Conservation (phyloP, 1,284 basidiomycete genomes). For the Heterobasidion annosum region DNA sequence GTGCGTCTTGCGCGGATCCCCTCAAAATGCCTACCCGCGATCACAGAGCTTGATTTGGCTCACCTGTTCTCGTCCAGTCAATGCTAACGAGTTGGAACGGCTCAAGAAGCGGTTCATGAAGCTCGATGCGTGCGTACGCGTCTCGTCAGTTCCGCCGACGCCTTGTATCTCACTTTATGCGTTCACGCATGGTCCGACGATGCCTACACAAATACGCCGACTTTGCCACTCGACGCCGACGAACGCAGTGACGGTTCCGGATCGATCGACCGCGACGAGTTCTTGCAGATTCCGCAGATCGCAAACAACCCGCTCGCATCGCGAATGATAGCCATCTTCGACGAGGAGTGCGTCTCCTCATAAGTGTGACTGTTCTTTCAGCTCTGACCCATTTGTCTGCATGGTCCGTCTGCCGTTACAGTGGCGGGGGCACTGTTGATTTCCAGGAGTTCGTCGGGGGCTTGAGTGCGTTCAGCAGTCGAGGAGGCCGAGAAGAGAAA, state of each 20-base stretch:
- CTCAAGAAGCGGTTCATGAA: constrained; percentile 99
- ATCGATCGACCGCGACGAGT: constrained; percentile 97
- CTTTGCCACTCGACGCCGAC: background rate
- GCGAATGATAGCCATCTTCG: constrained; percentile 98
- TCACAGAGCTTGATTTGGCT: too few species aligned
- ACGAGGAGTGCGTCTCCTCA: constrained; percentile 77
- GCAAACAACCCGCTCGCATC: constrained; percentile 96
- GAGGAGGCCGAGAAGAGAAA: constrained; percentile 95
- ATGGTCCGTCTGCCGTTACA: constrained; percentile 20
- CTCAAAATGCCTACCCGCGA: background rate
- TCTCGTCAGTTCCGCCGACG: background rate
- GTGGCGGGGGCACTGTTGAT: constrained; percentile 96
- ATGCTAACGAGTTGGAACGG: constrained; percentile 83
- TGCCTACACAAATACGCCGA: too few species aligned
- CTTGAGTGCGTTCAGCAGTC: constrained; percentile 92
- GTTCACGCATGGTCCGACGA: background rate
- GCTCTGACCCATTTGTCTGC: background rate
- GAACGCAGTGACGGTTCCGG: constrained; percentile 80
- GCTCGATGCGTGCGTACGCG: constrained; percentile 67
- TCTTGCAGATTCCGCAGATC: constrained; percentile 97
- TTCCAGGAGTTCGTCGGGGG: constrained; percentile 99
- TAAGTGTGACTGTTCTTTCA: background rate
- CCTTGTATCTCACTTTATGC: background rate
- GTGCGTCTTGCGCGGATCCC: constrained; percentile 64
- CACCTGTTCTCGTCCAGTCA: constrained; percentile 49